Base-by-base conservation (phyloP, 129 eudicot species). In the Lactuca saligna region DNA sequence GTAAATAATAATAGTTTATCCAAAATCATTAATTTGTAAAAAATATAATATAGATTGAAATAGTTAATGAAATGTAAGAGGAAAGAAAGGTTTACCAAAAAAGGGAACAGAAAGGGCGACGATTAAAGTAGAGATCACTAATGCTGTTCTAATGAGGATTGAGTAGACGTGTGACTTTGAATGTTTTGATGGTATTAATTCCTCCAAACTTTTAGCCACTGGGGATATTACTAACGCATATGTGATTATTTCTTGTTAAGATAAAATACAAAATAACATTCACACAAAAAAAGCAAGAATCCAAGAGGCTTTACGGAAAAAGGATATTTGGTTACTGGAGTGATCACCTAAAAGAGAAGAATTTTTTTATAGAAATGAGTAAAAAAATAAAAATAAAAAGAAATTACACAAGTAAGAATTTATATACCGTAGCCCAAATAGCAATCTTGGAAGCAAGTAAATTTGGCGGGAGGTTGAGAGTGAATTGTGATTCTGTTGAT, bases 261-360 rank as follows among this genome's bases (percentile, higher is more conserved):
- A 50, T 44, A 54, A 35, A 44, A 15, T 53, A 17, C 37, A 75
- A 49, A n/a, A 53, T 53, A 55, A 46, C 3, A 37, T 14, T 37
- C 1, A 10, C 9, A n/a, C 17, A 34, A 71, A 25, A 25, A 1
- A 25, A 25, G 29, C 2, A 25, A 25, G 29, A 25, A 1, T 25
- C 1, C 2, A 25, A 25, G 12, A 25, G 58, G 39, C 9, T 65
- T 66, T 16, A 49, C 3, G 32, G 25, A 81, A 81, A 77, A 90
- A 91, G 97, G 97, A 91, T 91, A 91, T 88, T 91, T 91, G 61
- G 97, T 91, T 71, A 91, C 80, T 71, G 97, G 97, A 83, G 84
- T 91, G 63, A 91, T 90, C 33, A 91, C 94, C 97, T 91, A 82
- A 86, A 83, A 51, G 72, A 71, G 54, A 70, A 78, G 8, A 63